Evolutionary conservation across 2,329 filamentous ascomycete species (phyloP), one percentile per base, ranked within the genome.

Genomic region (Atkinsonella texensis): DNA sequence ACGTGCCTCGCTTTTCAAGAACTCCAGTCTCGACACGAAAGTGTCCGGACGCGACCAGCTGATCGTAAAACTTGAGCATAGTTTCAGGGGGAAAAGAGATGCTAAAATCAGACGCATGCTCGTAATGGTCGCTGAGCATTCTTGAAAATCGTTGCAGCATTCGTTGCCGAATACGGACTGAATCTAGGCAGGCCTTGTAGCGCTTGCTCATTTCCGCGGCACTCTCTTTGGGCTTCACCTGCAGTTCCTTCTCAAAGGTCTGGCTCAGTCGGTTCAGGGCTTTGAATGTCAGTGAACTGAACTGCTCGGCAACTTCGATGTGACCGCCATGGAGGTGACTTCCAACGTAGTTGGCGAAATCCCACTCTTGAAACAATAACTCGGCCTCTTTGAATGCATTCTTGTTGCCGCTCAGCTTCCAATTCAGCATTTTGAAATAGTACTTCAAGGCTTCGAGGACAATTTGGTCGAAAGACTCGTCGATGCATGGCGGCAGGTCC

Each of bases 371-470:
- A 64, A 96, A 94, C 46, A 98, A 72, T 57, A 98, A 85, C 73
- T 98, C 93, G 7, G 93, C 93, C 67, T 98, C 93, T 65, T 97
- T 97, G 77, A 98, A 98, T 0, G 90, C 96, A 70, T 97, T 98
- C 67, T 96, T 97, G 73, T 97, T 97, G 52, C 89, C 88, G 60
- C 87, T 90, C 50, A 98, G 74, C 68, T 97, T 97, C 89, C 90
- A 97, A 64, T 97, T 96, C 44, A 98, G 75, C 79, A 98, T 90
- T 66, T 91, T 93, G 76, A 98, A 98, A 69, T 98, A 98, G 67
- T 95, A 97, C 65, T 91, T 94, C 59, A 98, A 74, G 0, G 91
- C 90, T 62, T 96, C 91, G 43, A 98, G 70, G 10, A 97, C 88
- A 17, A 94, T 88, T 35, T 84, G 79, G 64, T 97, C 93, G 62